These are phyloP conservation scores for Chlamydomonas schloesseri DNA, from an alignment of 139 green algal species.

Conservation along the genomic window DNA sequence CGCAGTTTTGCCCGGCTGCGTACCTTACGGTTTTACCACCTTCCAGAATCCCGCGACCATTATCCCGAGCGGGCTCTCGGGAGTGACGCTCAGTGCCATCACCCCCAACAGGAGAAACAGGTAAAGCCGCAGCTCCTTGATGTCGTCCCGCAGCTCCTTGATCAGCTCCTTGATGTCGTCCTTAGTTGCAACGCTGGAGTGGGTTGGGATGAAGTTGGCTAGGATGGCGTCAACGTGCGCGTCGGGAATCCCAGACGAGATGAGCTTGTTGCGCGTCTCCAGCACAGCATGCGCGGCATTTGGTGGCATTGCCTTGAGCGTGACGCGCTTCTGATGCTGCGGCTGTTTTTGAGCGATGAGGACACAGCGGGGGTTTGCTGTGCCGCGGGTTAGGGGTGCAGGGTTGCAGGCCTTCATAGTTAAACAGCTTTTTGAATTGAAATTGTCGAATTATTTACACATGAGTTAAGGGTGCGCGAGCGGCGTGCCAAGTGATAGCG, in stretches of 20 bases:
- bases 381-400: neutral
- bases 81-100: neutral
- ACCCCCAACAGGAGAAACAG: neutral
- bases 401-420: neutral
- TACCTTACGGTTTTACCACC: too few species aligned
- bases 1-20: too few species aligned
- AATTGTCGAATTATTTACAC: too few species aligned
- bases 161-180: slow-evolving; percentile 7
- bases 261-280: neutral
- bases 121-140: slow-evolving; percentile 7
- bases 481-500: too few species aligned
- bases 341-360: slow-evolving; percentile 3
- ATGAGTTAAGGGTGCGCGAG: too few species aligned
- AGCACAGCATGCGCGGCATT: neutral
- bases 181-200: slow-evolving; percentile 5
- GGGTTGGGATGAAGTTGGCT: neutral
- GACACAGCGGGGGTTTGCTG: neutral
- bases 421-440: too few species aligned
- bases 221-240: slow-evolving; percentile 5
- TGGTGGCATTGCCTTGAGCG: neutral
- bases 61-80: neutral
- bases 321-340: neutral
- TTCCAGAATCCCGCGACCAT: neutral
- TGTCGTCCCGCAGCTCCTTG: too few species aligned
- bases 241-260: neutral